phyloP scores from a whole-genome alignment of 805 yeast species.

The Monosporozyma yasuniensis region DNA sequence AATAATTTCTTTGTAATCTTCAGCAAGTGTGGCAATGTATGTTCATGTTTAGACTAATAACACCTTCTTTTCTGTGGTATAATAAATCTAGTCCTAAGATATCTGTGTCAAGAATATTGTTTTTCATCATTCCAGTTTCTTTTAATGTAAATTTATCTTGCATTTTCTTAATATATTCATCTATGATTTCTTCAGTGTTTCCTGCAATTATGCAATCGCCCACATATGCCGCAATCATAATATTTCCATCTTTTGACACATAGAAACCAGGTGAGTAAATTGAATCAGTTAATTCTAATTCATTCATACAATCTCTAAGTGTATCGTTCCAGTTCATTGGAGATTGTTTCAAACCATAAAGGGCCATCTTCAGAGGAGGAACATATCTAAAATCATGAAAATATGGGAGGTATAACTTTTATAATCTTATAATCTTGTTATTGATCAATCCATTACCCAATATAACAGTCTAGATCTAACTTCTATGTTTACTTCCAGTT shows the following conservation, averaged over 20 bases:
- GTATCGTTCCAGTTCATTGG: conserved; percentile 4
- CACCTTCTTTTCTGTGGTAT: conserved; percentile 1
- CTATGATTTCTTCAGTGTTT: conserved; percentile 1
- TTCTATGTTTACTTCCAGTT: no score
- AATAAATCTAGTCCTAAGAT: conserved; percentile 7
- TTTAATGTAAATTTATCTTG: conserved; percentile 4
- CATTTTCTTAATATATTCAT: conserved; percentile 1
- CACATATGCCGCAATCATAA: conserved; percentile 9
- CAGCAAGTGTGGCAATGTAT: background rate
- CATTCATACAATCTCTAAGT: conserved; percentile 4
- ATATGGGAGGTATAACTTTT: no score
- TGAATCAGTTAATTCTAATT: background rate
- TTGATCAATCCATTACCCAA: no score
- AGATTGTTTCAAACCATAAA: conserved; percentile 6
- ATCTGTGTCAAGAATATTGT: conserved; percentile 4
- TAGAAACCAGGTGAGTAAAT: conserved; percentile 7
- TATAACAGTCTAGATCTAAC: no score
- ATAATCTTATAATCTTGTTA: no score
- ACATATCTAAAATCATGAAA: no score
- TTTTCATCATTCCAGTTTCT: conserved; percentile 5
- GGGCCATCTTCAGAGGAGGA: conserved; percentile 1
- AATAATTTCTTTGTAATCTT: background rate
- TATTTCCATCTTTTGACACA: background rate
- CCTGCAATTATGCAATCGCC: conserved; percentile 10
- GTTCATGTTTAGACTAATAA: background rate